Evolutionary conservation across 495 filamentous ascomycete genomes (phyloP), one percentile per base, ranked within the genome.

Genomic region (Schizothecium vesticola): DNA sequence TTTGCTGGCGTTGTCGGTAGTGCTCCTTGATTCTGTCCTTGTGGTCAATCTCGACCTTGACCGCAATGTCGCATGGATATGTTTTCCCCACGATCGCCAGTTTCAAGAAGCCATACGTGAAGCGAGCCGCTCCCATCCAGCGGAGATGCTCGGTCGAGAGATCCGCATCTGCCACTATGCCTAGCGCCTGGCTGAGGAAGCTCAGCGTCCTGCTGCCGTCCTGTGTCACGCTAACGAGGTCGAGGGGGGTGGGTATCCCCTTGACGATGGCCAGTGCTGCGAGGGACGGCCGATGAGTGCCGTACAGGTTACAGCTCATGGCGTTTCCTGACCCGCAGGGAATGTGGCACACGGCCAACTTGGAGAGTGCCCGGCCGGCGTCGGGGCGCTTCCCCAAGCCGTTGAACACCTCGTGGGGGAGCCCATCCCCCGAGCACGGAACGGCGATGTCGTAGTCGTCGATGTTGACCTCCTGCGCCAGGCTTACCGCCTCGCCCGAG

Each of bases 311-410:
- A 83, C 90, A 91, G 59, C 90, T 90, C 91, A 98, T 90, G 25
- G 92, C 94, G 76, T 99, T 99, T 3, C 94, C 95, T 59, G 91
- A 92, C 8, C 95, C 95, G 74, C 94, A 95, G 10, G 95, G 95
- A 10, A 99, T 83, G 73, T 96, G 88, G n/a, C 89, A 88, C 11
- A 99, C 87, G 10, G 95, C 92, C n/a, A 97, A 76, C 71, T 90
- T 91, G 5, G 81, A 80, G 69, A 99, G 76, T 0, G 94, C 95
- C 60, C 84, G 86, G 59, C 85, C 80, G 25, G 92, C 93, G 78
- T 97, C 89, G 8, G 81, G 71, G 59, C 91, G 89, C 76, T 89
- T 90, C 19, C 83, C 92, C 24, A 99, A 75, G 9, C 95, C 95
- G 74, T 99, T 98, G 83, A 97, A 97, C 13, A 97, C 91, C 78